Evolutionary conservation across 495 filamentous ascomycete genomes (phyloP), one percentile per base, ranked within the genome.

Genomic region (Aspergillus sclerotiicarbonarius): DNA sequence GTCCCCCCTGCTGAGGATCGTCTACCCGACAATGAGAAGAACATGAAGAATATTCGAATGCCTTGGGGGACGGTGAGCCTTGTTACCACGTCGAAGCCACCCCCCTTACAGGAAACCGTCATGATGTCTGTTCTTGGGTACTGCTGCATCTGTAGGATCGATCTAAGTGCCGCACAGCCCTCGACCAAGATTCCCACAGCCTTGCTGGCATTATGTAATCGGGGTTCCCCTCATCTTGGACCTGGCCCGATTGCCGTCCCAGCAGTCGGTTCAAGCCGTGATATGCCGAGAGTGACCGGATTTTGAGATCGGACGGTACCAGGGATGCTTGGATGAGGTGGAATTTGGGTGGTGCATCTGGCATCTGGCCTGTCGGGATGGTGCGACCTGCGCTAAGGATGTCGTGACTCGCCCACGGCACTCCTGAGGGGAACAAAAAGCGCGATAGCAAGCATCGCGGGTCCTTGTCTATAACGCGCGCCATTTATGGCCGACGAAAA

Each of bases 311-410:
- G 47, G 19, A 15, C 31, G 25, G 31, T 50, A 50, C 47, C 25
- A 32, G 32, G 47, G 32, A 33, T 15, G 18, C 15, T 25, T 50
- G 25, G 29, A 32, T 25, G 47, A 8, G 21, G 12, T 5, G 18
- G 5, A 2, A 31, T 25, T 16, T 20, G 33, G 8, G 8, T 35
- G 13, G 33, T 35, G 33, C 19, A 13, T 2, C 8, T 31, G 46
- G 8, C 21, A 16, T n/a, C n/a, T 50, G 15, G 47, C 8, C 25
- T n/a, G 6, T 13, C 25, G 29, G 15, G 47, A 50, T 50, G 47
- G 47, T 50, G 47, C 47, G 47, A 50, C 47, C 47, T 50, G 47
- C 47, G 29, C 47, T 50, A 50, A 50, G 25, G 47, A 50, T 50
- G 47, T 50, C 47, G 47, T 50, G 25, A 50, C 47, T 50, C 16